Base-by-base conservation (phyloP, 2,329 filamentous ascomycete species). In the Periconia sp. region DNA sequence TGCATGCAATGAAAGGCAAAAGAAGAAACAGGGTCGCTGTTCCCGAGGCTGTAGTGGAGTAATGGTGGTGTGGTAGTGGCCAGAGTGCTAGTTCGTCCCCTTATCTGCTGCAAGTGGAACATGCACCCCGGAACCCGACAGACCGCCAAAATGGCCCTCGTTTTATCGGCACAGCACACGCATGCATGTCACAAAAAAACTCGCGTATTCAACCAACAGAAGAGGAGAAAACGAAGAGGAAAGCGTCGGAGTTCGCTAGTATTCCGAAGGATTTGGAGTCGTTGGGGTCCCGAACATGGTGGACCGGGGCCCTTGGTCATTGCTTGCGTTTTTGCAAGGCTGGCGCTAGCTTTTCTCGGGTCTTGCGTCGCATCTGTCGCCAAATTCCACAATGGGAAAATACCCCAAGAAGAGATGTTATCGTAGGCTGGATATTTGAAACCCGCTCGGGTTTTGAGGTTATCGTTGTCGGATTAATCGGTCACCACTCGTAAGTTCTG, bases 61-160 rank as follows among this genome's bases (percentile, higher is more conserved):
- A 3, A 11, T 37, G 13, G 33, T 37, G 33, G 33, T 14, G 33
- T 37, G 33, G 15, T 13, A n/a, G 33, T 6, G 33, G 33, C 33
- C 33, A 37, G 13, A 5, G 15, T 11, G n/a, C 11, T 13, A 37
- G 33, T 13, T 37, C 11, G 33, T 14, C 11, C 11, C 33, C 10
- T 37, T 37, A 37, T 37, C 33, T 37, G 33, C 33, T 37, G 33
- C 33, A 37, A 37, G n/a, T n/a, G n/a, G n/a, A n/a, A n/a, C 5
- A 5, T 37, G 42, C 42, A 44, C 19, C 9, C 23, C 45, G 45
- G 45, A 47, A 40, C n/a, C 45, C 45, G 45, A 47, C 17, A 47
- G 31, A 47, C 45, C 45, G 45, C 45, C 45, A 37, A 47, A 20
- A n/a, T 20, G 45, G 17, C 45, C 23, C 31, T 33, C 45, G 17